Conservation (phyloP, 768 basidiomycete genomes). For the Grammothele lineata region DNA sequence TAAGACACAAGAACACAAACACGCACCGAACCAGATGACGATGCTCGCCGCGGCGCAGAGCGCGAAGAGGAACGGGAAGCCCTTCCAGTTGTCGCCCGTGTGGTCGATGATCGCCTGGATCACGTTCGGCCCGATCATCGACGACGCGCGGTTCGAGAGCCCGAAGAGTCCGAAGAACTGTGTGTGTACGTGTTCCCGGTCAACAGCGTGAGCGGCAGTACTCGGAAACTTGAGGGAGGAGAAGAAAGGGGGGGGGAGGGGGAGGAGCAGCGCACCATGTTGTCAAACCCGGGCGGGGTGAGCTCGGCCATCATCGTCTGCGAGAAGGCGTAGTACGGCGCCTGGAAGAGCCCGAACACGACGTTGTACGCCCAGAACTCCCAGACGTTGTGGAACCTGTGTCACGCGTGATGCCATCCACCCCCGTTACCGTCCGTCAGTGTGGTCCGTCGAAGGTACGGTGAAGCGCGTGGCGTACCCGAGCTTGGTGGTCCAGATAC, state of each 20-base stretch:
- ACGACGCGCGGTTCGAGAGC: constrained; percentile 80
- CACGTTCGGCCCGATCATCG: constrained; percentile 83
- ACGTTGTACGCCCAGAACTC: constrained; percentile 89
- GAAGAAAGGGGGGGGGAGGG: not conserved
- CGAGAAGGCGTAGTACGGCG: constrained; percentile 83
- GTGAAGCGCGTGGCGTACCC: constrained; percentile 45
- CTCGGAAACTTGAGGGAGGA: not conserved
- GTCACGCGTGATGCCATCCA: not conserved
- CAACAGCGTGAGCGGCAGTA: too few species aligned
- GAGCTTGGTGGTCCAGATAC: constrained; percentile 72
- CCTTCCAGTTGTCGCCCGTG: constrained; percentile 73
- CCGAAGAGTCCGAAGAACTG: constrained; percentile 82
- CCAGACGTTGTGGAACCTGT: constrained; percentile 77
- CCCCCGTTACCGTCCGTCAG: too few species aligned
- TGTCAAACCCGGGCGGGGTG: constrained; percentile 83
- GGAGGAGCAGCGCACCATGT: constrained; percentile 45
- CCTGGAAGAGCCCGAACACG: constrained; percentile 77
- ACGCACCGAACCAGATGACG: constrained; percentile 69
- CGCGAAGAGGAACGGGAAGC: constrained; percentile 81
- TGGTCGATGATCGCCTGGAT: constrained; percentile 78
- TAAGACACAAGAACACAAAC: not conserved
- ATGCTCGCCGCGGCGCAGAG: constrained; percentile 61
- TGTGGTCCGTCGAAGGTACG: not conserved
- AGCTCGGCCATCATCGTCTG: constrained; percentile 90
- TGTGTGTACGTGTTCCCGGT: not conserved